phyloP scores from a whole-genome alignment of 257 asterid species.

The Asclepias syriaca region DNA sequence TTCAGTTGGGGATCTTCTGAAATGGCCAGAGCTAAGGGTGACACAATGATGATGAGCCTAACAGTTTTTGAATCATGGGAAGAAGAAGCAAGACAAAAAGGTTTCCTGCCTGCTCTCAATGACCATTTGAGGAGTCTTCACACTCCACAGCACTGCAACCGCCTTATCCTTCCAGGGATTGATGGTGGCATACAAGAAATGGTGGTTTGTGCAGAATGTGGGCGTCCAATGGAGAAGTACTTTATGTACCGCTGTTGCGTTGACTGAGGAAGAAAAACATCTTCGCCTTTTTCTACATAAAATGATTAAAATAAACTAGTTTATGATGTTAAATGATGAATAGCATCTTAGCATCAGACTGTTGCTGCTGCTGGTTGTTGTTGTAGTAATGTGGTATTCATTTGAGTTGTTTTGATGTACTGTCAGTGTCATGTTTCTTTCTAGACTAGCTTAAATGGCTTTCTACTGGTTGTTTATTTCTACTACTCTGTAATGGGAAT shows the following conservation, averaged over 20 bases:
- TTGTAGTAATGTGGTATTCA: no score
- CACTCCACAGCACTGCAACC: conserved; percentile 62
- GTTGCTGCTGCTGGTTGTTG: neutral
- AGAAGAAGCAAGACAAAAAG: conserved; percentile 27
- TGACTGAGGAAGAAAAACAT: conserved; percentile 33
- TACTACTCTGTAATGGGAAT: neutral
- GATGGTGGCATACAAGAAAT: conserved; percentile 67
- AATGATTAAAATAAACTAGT: neutral
- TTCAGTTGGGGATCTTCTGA: conserved; percentile 48
- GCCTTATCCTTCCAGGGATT: conserved; percentile 58
- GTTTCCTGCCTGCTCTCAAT: conserved; percentile 52
- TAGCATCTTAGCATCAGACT: neutral
- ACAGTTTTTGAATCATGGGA: conserved; percentile 47
- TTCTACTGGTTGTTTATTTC: neutral
- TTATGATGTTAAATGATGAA: neutral
- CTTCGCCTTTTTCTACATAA: neutral
- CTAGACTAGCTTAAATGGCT: neutral
- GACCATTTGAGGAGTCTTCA: conserved; percentile 40
- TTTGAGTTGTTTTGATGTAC: neutral
- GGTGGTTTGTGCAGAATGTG: conserved; percentile 77
- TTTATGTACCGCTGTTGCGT: conserved; percentile 77
- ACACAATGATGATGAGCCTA: conserved; percentile 33
- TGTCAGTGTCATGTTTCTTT: neutral
- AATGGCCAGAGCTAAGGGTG: conserved; percentile 60
- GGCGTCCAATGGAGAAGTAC: conserved; percentile 67